Base-by-base conservation (phyloP, 2,329 filamentous ascomycete species). In the Fusarium devonianum region DNA sequence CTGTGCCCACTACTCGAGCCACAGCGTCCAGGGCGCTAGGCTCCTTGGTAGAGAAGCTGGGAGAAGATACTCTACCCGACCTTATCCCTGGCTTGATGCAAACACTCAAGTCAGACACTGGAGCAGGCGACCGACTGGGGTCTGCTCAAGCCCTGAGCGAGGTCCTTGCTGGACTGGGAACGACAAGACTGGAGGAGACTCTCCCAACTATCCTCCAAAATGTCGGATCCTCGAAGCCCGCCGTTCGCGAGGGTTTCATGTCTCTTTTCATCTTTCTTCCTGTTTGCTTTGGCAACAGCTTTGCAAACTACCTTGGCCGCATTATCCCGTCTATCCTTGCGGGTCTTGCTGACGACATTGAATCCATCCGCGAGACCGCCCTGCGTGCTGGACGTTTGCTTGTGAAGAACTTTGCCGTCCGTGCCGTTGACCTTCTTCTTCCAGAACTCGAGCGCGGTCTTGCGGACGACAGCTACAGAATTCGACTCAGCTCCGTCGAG, bases 231-330 rank as follows among this genome's bases (percentile, higher is more conserved):
- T 85, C 88, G 62, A 97, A 96, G 73, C 71, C 94, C 13, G 86
- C 92, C 44, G 91, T 99, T 58, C 87, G 94, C 65, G 94, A 99
- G 78, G 94, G 94, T 34, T 99, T 99, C 78, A 99, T 99, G 94
- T 97, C 94, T 7, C 82, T 99, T 29, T 99, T 99, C 75, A 97
- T 99, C 62, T 99, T 97, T 82, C 85, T 99, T 76, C 94, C 94
- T 10, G 94, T 96, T 42, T 99, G 94, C 75, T 99, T 99, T 66
- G 94, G 94, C 67, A 99, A 99, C 80, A 96, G 92, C 72, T 99
- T 99, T 68, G 89, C 94, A 63, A 92, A 91, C 69, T 99, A 99
- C 68, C 87, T 99, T 53, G 90, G 87, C 74, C 92, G 87, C 69
- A 96, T 99, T 66, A 96, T 99, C 64, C 95, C 94, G 13, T 89